These are phyloP conservation scores for Pyrenula aspistea DNA, from an alignment of 495 filamentous ascomycete genomes.

Conservation along the genomic window DNA sequence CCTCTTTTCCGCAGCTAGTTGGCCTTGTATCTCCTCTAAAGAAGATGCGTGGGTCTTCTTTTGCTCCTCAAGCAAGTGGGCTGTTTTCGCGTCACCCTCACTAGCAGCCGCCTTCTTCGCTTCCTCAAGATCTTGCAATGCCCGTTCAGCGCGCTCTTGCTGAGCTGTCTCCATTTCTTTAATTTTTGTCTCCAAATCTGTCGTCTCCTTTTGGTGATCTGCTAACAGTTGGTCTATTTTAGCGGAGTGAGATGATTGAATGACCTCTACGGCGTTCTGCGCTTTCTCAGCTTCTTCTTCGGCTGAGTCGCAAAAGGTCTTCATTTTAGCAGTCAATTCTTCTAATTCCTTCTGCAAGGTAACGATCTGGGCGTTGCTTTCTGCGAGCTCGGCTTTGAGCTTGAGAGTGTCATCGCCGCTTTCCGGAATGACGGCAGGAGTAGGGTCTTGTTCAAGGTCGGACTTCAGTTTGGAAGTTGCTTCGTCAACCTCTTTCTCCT, in stretches of 20 bases:
- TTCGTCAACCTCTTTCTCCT: conserved; percentile 17
- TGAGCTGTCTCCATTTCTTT: conserved; percentile 27
- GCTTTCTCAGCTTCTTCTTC: conserved; percentile 14
- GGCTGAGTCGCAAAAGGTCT: conserved; percentile 19
- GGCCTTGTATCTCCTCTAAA: conserved; percentile 23
- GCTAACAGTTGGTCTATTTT: conserved; percentile 25
- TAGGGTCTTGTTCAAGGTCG: background rate
- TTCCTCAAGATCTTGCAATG: conserved; percentile 27
- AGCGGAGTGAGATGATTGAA: conserved; percentile 24
- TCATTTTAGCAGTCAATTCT: conserved; percentile 25
- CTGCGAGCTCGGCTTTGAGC: conserved; percentile 28
- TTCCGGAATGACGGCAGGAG: background rate
- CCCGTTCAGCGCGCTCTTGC: conserved; percentile 28
- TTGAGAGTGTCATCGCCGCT: background rate
- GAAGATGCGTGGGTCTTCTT: conserved; percentile 26
- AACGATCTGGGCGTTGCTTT: conserved; percentile 28
- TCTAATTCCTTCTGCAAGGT: conserved; percentile 29
- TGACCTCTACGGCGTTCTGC: conserved; percentile 15
- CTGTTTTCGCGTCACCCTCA: conserved; percentile 23
- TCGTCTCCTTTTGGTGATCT: conserved; percentile 23
- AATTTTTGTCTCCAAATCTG: conserved; percentile 23
- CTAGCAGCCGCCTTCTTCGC: conserved; percentile 23
- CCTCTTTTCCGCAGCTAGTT: conserved; percentile 8
- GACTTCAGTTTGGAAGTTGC: conserved; percentile 19
- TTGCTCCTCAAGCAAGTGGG: conserved; percentile 24